Evolutionary conservation across 768 basidiomycete species (phyloP).

Genomic region (Serendipita sp.): DNA sequence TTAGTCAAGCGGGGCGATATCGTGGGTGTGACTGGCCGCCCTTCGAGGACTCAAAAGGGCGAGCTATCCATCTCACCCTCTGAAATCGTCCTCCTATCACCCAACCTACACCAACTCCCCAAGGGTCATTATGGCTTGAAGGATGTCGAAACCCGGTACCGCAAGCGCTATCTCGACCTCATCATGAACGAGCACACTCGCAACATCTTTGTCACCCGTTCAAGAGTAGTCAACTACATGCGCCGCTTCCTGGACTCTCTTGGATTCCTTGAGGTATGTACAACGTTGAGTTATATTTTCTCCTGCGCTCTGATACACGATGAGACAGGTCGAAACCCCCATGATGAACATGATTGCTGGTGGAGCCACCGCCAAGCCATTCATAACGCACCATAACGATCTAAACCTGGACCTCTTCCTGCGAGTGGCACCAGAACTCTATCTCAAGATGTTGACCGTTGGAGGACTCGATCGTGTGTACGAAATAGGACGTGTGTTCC

Average conservation of each 20-base stretch:
- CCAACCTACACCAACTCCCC: conserved; percentile 91
- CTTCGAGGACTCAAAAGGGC: conserved; percentile 87
- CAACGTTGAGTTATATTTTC: not conserved
- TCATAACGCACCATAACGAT: conserved; percentile 98
- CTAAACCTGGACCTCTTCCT: conserved; percentile 92
- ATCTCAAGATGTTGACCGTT: conserved; percentile 93
- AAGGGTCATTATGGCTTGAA: conserved; percentile 86
- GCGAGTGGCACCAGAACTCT: conserved; percentile 93
- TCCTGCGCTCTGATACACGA: not conserved
- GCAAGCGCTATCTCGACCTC: conserved; percentile 97
- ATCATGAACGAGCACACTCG: conserved; percentile 86
- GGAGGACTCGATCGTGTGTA: conserved; percentile 96
- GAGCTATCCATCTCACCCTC: conserved; percentile 81
- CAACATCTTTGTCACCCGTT: conserved; percentile 78
- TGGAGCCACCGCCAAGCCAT: conserved; percentile 96
- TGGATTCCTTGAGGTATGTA: conserved; percentile 71
- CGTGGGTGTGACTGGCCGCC: conserved; percentile 78
- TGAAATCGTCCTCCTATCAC: conserved; percentile 74
- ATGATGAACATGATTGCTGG: conserved; percentile 95
- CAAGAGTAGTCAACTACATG: conserved; percentile 81
- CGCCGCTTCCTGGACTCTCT: conserved; percentile 76
- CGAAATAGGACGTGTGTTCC: conserved; percentile 95
- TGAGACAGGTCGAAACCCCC: conserved; percentile 69
- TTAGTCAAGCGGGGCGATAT: conserved; percentile 92
- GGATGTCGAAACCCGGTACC: conserved; percentile 93